Evolutionary conservation across 305 asterid species (phyloP).

Genomic region (Ilex paraguariensis): DNA sequence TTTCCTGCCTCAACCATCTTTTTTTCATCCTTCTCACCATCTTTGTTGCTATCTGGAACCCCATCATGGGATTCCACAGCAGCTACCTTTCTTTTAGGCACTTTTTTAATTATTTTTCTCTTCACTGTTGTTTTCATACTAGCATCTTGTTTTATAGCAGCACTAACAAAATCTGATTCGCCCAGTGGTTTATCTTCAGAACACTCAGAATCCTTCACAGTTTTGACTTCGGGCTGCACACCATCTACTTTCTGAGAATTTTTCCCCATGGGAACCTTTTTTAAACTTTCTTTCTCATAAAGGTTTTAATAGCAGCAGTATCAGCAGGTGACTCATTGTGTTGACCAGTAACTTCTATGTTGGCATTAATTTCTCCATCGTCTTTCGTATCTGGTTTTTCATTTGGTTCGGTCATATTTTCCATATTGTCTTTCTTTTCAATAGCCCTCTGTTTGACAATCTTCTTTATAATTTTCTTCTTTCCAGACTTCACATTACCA

Average conservation of each 20-base stretch:
- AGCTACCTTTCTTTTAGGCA: conserved; percentile 56
- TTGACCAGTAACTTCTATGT: conserved; percentile 40
- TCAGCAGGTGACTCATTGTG: conserved; percentile 43
- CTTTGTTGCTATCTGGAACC: conserved; percentile 23
- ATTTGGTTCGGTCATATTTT: conserved; percentile 35
- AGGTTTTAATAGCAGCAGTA: conserved; percentile 49
- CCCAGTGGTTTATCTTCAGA: conserved; percentile 36
- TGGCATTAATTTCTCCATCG: conserved; percentile 30
- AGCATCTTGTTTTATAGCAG: conserved; percentile 34
- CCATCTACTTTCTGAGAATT: conserved; percentile 33
- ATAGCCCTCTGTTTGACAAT: conserved; percentile 69
- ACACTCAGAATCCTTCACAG: conserved; percentile 33
- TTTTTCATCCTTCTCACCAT: conserved; percentile 26
- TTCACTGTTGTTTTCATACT: conserved; percentile 52
- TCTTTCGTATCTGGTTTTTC: conserved; percentile 37
- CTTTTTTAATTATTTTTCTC: conserved; percentile 70
- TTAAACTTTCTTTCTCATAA: conserved; percentile 55
- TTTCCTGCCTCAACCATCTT: conserved; percentile 22
- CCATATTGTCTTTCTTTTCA: conserved; percentile 39
- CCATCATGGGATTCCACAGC: conserved; percentile 35
- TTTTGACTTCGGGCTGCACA: conserved; percentile 28
- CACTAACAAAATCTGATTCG: conserved; percentile 30
- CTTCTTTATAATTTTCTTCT: conserved; percentile 80
- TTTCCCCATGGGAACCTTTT: conserved; percentile 31
- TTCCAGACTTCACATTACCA: conserved; percentile 49